Evolutionary conservation across 2,329 filamentous ascomycete genomes (phyloP).

Genomic region (Cladophialophora immunda): DNA sequence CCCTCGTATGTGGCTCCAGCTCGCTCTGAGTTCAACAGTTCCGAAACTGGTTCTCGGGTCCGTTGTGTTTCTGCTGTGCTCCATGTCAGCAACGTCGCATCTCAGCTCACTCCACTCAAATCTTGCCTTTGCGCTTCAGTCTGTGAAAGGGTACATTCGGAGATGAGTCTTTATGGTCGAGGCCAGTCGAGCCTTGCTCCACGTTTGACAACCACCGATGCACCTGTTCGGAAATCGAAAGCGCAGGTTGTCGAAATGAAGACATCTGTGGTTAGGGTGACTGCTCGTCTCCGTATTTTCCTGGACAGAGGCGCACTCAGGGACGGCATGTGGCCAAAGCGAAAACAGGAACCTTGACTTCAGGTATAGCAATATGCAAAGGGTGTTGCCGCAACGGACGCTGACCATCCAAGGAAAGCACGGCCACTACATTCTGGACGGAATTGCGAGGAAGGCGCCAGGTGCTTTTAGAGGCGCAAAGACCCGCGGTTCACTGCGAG

Average conservation of each 20-base stretch:
- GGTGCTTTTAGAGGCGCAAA: background rate
- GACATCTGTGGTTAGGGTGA: background rate
- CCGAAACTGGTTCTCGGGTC: background rate
- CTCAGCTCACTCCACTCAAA: background rate
- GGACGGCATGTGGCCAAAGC: background rate
- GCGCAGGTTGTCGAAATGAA: background rate
- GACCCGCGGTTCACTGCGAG: background rate
- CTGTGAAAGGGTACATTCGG: background rate
- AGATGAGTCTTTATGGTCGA: background rate
- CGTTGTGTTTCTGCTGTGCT: background rate
- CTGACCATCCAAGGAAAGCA: background rate
- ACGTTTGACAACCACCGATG: slow-evolving; percentile 9
- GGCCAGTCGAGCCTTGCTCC: background rate
- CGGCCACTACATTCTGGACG: background rate
- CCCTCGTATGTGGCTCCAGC: background rate
- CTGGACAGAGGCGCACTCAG: background rate
- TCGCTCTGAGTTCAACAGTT: background rate
- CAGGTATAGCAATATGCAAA: background rate
- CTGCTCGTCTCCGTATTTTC: background rate
- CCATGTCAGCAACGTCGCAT: background rate
- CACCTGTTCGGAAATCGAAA: background rate
- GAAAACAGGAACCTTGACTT: background rate
- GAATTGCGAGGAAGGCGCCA: slow-evolving; percentile 1
- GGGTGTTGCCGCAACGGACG: background rate
- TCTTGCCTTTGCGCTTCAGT: background rate